Evolutionary conservation across 768 basidiomycete genomes (phyloP).

Genomic region (Pleurotus pulmonarius): DNA sequence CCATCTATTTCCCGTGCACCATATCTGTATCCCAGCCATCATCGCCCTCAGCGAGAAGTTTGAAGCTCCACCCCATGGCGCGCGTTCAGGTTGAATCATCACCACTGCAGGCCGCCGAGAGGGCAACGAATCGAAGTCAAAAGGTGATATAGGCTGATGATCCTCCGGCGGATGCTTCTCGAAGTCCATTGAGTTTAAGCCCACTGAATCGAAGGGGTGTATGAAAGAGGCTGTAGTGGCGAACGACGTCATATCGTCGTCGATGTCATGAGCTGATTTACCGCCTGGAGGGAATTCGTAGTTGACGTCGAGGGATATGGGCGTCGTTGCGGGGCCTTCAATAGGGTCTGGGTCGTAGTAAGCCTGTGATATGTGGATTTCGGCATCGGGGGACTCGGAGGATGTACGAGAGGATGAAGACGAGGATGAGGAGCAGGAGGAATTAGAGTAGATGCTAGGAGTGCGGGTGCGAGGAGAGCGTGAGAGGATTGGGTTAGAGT

Average conservation of each 20-base stretch:
- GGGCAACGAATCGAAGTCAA: slow-evolving; percentile 53
- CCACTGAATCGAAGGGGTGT: slow-evolving; percentile 34
- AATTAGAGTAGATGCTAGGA: slow-evolving; percentile 11
- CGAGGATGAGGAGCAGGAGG: slow-evolving; percentile 14
- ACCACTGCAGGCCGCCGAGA: slow-evolving; percentile 20
- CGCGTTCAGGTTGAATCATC: slow-evolving; percentile 18
- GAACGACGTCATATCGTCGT: slow-evolving; percentile 16
- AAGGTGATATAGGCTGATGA: slow-evolving; percentile 35
- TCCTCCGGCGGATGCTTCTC: slow-evolving; percentile 28
- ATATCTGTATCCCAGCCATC: slow-evolving; percentile 38
- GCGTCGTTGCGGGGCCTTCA: slow-evolving; percentile 21
- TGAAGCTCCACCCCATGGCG: slow-evolving; percentile 12
- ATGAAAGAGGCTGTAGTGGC: slow-evolving; percentile 47
- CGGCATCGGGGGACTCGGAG: slow-evolving; percentile 11
- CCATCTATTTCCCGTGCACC: slow-evolving; percentile 39
- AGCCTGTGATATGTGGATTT: slow-evolving; percentile 21
- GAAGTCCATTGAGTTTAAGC: slow-evolving; percentile 17
- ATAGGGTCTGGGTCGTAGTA: slow-evolving; percentile 20
- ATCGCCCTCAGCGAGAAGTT: slow-evolving; percentile 24
- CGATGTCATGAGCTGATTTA: slow-evolving; percentile 11
- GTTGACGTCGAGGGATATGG: slow-evolving; percentile 8
- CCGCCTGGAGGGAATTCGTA: slow-evolving; percentile 9
- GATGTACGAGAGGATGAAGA: slow-evolving; percentile 19
- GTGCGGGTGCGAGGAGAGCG: slow-evolving; percentile 17
- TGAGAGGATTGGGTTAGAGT: slow-evolving; percentile 14